Percentiles rank a stretch among this genome's conserved stretches.
Evolutionary conservation across 164 flowering plant species (phyloP).

Genomic region (Cinnamomum micranthum): DNA sequence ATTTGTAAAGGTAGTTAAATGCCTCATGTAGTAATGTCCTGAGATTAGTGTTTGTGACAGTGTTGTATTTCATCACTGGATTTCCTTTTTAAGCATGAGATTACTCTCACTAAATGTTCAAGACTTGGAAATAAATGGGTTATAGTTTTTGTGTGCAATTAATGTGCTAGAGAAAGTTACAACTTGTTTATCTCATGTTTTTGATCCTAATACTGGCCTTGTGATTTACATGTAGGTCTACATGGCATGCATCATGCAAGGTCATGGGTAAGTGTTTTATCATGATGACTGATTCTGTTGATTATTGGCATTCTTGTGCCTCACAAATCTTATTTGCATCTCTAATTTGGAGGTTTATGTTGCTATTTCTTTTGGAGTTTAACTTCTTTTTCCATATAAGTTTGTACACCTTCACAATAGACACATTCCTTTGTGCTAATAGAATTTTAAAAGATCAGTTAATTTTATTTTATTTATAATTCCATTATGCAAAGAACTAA

Average conservation of each 20-base stretch:
- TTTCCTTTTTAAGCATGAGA: not conserved
- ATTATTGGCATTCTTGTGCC: no score
- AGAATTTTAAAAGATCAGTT: no score
- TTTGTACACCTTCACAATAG: not conserved
- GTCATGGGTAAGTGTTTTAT: constrained; percentile 50
- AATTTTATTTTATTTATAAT: no score
- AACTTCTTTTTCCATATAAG: not conserved
- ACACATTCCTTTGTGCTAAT: no score
- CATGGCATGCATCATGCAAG: constrained; percentile 88
- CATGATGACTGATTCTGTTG: not conserved
- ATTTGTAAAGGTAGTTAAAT: no score
- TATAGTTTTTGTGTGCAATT: not conserved
- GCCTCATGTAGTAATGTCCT: no score
- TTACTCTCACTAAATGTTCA: not conserved
- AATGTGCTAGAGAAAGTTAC: not conserved
- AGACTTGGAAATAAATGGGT: no score
- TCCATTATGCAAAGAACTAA: no score
- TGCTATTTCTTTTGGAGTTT: not conserved
- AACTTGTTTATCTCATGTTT: not conserved
- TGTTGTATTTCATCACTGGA: not conserved
- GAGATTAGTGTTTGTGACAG: not conserved
- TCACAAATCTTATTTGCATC: not conserved
- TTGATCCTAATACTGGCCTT: not conserved
- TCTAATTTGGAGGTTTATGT: not conserved
- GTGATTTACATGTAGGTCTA: constrained; percentile 55